A percentile compares a stretch with the other conserved stretches of the same genome.
These are phyloP conservation scores for Gossypium schwendimanii DNA, from an alignment of 441 rosid species.

Conservation along the genomic window DNA sequence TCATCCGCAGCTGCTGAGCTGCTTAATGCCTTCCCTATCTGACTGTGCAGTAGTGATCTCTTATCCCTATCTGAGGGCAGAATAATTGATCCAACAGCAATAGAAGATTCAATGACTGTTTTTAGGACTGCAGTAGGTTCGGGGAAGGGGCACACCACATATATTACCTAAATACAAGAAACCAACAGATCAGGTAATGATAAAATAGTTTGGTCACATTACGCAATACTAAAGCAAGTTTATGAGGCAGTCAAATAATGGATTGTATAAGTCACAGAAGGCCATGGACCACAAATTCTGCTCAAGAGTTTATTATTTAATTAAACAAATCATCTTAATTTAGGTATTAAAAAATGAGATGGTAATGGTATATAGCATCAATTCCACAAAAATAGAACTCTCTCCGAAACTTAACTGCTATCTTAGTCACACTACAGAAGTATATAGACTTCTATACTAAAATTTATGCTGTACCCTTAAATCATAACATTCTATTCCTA, in stretches of 20 bases:
- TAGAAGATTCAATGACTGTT: conserved; percentile 82
- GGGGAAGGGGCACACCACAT: conserved; percentile 98
- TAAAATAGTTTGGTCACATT: conserved; percentile 3
- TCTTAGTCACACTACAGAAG: neutral
- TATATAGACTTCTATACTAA: neutral
- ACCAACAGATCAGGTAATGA: conserved; percentile 16
- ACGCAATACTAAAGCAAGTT: neutral
- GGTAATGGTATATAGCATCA: neutral
- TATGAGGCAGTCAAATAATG: neutral
- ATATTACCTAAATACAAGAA: conserved; percentile 62
- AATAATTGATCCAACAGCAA: conserved; percentile 76
- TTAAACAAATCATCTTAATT: neutral
- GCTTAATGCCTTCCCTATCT: conserved; percentile 83
- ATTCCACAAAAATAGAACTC: neutral
- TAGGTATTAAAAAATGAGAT: neutral
- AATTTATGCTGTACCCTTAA: neutral
- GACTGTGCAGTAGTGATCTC: conserved; percentile 63
- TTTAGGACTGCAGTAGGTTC: conserved; percentile 87
- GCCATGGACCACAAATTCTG: neutral
- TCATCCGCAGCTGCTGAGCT: conserved; percentile 86
- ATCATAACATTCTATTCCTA: neutral
- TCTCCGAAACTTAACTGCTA: neutral
- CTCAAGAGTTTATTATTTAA: neutral
- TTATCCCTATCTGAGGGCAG: conserved; percentile 64
- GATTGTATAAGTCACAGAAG: neutral